phyloP scores from a whole-genome alignment of 1,139 yeast genomes.

The Citeromyces hawaiiensis region DNA sequence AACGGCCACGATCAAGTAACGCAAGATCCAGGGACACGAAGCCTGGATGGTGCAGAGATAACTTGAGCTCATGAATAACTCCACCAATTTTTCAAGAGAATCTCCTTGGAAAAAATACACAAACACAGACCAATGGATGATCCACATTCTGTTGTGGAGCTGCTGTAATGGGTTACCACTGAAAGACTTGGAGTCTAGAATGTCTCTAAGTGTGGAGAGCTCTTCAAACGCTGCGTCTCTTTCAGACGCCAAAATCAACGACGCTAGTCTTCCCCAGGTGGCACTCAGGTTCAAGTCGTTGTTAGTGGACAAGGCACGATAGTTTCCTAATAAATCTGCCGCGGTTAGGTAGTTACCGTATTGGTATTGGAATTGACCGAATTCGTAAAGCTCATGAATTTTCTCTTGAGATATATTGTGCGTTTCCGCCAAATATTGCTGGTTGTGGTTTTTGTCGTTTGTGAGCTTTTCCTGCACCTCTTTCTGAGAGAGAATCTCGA shows the following conservation, averaged over 20 bases:
- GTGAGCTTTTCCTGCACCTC: constrained; percentile 35
- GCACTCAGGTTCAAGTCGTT: constrained; percentile 34
- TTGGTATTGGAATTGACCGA: constrained; percentile 46
- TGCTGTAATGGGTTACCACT: constrained; percentile 34
- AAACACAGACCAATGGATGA: constrained; percentile 53
- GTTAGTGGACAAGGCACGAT: constrained; percentile 38
- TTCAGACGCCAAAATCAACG: constrained; percentile 37
- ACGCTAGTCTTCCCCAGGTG: constrained; percentile 52
- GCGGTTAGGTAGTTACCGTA: constrained; percentile 48
- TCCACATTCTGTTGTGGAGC: constrained; percentile 49
- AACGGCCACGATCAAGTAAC: constrained; percentile 48
- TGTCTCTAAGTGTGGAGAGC: constrained; percentile 36
- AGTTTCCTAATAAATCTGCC: constrained; percentile 39
- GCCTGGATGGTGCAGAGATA: constrained; percentile 54
- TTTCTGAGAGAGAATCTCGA: constrained; percentile 30
- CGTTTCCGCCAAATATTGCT: constrained; percentile 26
- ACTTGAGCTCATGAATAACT: constrained; percentile 40
- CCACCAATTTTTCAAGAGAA: constrained; percentile 30
- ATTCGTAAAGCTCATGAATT: constrained; percentile 35
- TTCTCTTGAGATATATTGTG: constrained; percentile 33
- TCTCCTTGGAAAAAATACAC: constrained; percentile 31
- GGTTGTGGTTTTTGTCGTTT: constrained; percentile 38
- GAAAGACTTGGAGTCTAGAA: constrained; percentile 37
- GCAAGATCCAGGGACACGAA: constrained; percentile 51
- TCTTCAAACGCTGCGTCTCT: constrained; percentile 39